A percentile compares a stretch with the other conserved stretches of the same genome.
Evolutionary conservation across 805 yeast species (phyloP).

Genomic region (Lachancea fermentati): DNA sequence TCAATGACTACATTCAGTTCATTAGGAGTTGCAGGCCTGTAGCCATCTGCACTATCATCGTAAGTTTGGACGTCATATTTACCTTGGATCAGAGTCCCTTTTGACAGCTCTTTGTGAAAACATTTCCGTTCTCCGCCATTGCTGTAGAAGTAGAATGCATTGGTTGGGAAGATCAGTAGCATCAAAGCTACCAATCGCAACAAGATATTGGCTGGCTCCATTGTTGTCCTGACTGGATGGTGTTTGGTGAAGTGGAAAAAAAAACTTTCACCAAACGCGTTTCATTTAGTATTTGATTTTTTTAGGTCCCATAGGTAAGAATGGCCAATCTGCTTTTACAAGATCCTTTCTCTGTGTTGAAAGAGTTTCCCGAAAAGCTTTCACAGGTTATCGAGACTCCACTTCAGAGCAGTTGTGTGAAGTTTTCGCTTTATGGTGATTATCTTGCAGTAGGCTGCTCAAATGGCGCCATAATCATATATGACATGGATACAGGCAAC

Average conservation of each 20-base stretch:
- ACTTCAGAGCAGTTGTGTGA: constrained; percentile 61
- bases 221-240: not conserved
- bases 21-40: constrained; percentile 31
- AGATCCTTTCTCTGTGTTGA: constrained; percentile 88
- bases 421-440: constrained; percentile 71
- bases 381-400: constrained; percentile 57
- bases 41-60: constrained; percentile 35
- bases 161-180: constrained; percentile 24
- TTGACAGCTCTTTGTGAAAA: constrained; percentile 49
- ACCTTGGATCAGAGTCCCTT: constrained; percentile 46
- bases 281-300: not conserved
- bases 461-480: constrained; percentile 68
- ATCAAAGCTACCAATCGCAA: constrained; percentile 16
- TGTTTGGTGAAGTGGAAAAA: not conserved
- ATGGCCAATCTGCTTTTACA: constrained; percentile 61
- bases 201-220: constrained; percentile 6
- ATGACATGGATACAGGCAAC: constrained; percentile 60
- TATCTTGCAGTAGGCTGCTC: constrained; percentile 76
- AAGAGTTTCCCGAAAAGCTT: constrained; percentile 86
- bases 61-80: constrained; percentile 43
- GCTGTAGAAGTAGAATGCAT: constrained; percentile 46
- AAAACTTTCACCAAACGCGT: constrained; percentile 7
- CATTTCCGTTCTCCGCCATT: constrained; percentile 49
- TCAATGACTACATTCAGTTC: constrained; percentile 38
- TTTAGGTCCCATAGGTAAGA: not conserved